A percentile compares a stretch with the other conserved stretches of the same genome.
Conservation (phyloP, 2,329 filamentous ascomycete species). For the Tolypocladium amazonense region DNA sequence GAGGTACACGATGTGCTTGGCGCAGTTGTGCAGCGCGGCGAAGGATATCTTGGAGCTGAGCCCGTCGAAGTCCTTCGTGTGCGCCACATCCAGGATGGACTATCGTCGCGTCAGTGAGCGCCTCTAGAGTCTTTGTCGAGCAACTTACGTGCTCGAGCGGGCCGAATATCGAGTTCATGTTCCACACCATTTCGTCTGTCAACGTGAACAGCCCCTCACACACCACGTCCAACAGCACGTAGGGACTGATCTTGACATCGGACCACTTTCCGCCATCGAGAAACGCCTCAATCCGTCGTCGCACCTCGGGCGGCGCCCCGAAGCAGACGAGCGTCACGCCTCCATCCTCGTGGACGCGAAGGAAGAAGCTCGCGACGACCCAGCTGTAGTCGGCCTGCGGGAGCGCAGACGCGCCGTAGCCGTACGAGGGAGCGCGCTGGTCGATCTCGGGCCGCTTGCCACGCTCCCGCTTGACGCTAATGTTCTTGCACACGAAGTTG, state of each 20-base stretch:
- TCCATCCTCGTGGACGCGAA: conserved; percentile 9
- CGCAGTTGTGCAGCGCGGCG: conserved; percentile 16
- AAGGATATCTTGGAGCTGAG: conserved; percentile 14
- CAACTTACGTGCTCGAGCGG: conserved; percentile 15
- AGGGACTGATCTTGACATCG: conserved; percentile 11
- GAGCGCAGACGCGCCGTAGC: conserved; percentile 5
- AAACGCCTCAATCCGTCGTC: conserved; percentile 12
- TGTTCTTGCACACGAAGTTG: conserved; percentile 23
- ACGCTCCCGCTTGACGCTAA: conserved; percentile 10
- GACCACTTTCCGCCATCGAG: conserved; percentile 12
- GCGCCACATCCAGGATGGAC: conserved; percentile 15
- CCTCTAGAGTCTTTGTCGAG: neutral
- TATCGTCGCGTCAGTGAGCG: neutral
- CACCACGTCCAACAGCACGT: conserved; percentile 18
- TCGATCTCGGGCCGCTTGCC: conserved; percentile 12
- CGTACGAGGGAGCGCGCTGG: conserved; percentile 8
- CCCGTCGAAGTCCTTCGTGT: conserved; percentile 1
- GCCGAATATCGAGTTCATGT: conserved; percentile 17
- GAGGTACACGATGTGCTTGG: conserved; percentile 18
- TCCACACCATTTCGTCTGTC: conserved; percentile 17
- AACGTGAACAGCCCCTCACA: conserved; percentile 16
- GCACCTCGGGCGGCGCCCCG: conserved; percentile 10
- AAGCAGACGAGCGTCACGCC: conserved; percentile 14
- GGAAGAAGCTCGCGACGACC: conserved; percentile 16
- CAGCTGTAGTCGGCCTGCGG: conserved; percentile 18